Evolutionary conservation across 2,329 filamentous ascomycete genomes (phyloP).

Genomic region (Talaromyces sp.): DNA sequence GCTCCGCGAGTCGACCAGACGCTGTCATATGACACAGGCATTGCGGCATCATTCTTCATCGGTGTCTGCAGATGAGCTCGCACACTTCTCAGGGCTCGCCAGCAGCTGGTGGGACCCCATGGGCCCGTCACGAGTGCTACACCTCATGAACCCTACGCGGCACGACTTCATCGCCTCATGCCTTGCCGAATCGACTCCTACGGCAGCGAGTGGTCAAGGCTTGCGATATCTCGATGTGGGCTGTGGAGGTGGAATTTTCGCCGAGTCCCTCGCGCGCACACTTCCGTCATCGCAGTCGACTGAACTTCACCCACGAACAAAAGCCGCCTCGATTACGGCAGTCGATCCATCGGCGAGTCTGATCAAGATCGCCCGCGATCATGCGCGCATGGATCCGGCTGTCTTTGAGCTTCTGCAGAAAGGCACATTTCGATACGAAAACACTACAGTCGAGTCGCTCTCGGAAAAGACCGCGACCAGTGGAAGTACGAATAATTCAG

Average conservation of each 20-base stretch:
- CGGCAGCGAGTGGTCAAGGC: slow-evolving; percentile 23
- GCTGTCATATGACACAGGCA: neutral
- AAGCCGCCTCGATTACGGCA: slow-evolving; percentile 37
- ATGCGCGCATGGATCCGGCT: slow-evolving; percentile 67
- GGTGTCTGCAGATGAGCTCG: slow-evolving; percentile 82
- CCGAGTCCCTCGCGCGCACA: slow-evolving; percentile 55
- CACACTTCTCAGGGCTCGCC: slow-evolving; percentile 90
- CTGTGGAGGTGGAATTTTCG: slow-evolving; percentile 94
- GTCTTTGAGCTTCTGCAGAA: slow-evolving; percentile 50
- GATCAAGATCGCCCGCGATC: slow-evolving; percentile 61
- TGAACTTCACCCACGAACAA: slow-evolving; percentile 20
- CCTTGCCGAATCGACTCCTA: slow-evolving; percentile 49
- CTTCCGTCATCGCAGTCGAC: slow-evolving; percentile 17
- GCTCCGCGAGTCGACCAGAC: slow-evolving; percentile 1
- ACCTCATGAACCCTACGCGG: slow-evolving; percentile 96
- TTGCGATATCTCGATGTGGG: slow-evolving; percentile 83
- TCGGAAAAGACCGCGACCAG: slow-evolving; percentile 15
- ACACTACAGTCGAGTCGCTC: slow-evolving; percentile 70
- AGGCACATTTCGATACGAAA: slow-evolving; percentile 61
- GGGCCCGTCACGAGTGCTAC: slow-evolving; percentile 82
- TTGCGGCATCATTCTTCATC: slow-evolving; percentile 52
- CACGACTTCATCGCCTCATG: slow-evolving; percentile 84
- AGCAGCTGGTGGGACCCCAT: slow-evolving; percentile 96
- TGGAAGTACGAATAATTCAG: slow-evolving; percentile 11
- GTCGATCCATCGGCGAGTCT: slow-evolving; percentile 40